Conservation (phyloP, 2,329 filamentous ascomycete species). For the Fusarium chlamydosporum region DNA sequence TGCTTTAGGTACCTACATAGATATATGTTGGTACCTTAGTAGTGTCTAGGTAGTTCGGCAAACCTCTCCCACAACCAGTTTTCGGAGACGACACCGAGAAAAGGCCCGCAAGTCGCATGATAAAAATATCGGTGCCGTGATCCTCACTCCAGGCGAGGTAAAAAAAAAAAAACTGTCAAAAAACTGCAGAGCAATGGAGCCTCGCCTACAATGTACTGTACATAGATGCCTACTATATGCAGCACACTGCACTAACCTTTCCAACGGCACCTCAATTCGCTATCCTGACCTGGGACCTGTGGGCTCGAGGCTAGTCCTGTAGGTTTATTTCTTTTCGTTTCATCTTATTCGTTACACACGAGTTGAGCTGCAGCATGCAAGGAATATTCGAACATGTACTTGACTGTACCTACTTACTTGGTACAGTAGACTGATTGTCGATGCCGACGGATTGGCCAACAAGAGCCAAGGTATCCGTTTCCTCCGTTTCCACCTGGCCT, state of each 20-base stretch:
- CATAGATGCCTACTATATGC: conserved; percentile 15
- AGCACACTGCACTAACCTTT: conserved; percentile 21
- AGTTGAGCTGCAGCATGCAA: conserved; percentile 46
- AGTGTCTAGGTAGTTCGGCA: conserved; percentile 40
- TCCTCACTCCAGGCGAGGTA: conserved; percentile 22
- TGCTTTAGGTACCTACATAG: no score
- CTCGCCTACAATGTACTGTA: conserved; percentile 9
- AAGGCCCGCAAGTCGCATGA: conserved; percentile 37
- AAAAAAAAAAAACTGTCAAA: conserved; percentile 35
- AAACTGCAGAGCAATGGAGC: conserved; percentile 45
- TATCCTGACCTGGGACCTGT: conserved; percentile 23
- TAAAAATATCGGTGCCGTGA: conserved; percentile 34
- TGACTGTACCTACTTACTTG: conserved; percentile 10
- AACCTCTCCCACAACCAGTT: conserved; percentile 26
- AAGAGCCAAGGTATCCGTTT: conserved; percentile 32
- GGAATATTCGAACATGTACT: conserved; percentile 38
- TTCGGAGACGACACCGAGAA: conserved; percentile 31
- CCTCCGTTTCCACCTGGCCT: conserved; percentile 37
- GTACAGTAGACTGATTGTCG: conserved; percentile 19
- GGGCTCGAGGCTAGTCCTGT: conserved; percentile 21
- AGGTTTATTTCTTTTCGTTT: conserved; percentile 27
- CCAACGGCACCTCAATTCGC: conserved; percentile 9
- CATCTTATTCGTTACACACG: conserved; percentile 34
- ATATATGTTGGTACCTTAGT: no score
- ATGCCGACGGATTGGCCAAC: conserved; percentile 43